Evolutionary conservation across 306 rosid species (phyloP), one percentile per base, ranked within the genome.

Genomic region (Crotalaria pallida): DNA sequence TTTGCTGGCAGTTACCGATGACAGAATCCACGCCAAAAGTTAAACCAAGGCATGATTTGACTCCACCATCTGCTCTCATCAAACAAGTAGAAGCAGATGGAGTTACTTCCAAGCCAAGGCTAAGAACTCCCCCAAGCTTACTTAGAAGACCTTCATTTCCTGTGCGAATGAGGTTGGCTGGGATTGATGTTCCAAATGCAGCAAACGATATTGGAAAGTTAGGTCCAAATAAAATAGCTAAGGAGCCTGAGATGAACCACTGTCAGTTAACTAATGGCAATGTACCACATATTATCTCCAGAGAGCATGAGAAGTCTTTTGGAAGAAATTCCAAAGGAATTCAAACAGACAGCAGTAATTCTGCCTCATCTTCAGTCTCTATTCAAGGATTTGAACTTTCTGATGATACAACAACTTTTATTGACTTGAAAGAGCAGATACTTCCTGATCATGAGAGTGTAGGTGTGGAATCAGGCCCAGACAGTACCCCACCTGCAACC

Each of bases 81-180:
- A 95, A 91, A 80, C 96, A 79, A 69, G 71, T 74, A 59, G 83
- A 77, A 60, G 99, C 83, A 64, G 97, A 89, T 70, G 96, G 96
- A 69, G 67, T 84, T 87, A 74, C 87, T 76, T 58, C 89, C 11
- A 95, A 73, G 77, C 74, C 87, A 38, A 83, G 91, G 82, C 96
- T 83, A 82, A 81, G 76, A 83, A 95, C 96, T 45, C 97, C 99
- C 21, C 96, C 99, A n/a, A 77, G 63, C 70, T 65, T 84, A 57
- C 85, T 80, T 41, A 79, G 83, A 69, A 87, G 92, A 26, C 72
- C 87, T 22, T 69, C 97, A 17, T 89, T 87, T 82, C 81, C 88
- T 1, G 87, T 72, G 47, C 77, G 85, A 69, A 73, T 75, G 81
- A 89, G 78, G 88, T 86, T 85, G 77, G 79, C 69, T 6, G 95